A percentile compares a stretch with the other conserved stretches of the same genome.
Conservation (phyloP, 2,329 filamentous ascomycete genomes). For the Hypoxylon sp. region DNA sequence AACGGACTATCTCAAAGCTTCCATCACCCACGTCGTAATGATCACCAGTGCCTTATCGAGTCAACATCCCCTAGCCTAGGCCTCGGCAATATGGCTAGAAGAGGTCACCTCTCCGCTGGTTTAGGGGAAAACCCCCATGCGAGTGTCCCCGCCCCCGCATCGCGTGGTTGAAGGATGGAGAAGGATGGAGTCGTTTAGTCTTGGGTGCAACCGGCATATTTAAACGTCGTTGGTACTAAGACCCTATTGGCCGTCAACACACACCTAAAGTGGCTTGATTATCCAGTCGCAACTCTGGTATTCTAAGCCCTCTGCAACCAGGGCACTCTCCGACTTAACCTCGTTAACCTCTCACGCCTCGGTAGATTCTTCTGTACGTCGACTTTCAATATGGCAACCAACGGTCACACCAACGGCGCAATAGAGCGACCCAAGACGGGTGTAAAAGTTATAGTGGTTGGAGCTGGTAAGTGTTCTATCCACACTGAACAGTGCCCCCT, state of each 20-base stretch:
- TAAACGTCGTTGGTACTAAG: conserved; percentile 31
- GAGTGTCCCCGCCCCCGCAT: conserved; percentile 41
- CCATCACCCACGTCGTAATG: conserved; percentile 15
- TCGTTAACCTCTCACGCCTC: conserved; percentile 13
- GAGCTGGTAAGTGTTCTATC: conserved; percentile 58
- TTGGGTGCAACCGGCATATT: conserved; percentile 43
- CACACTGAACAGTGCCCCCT: background rate
- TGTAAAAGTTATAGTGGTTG: conserved; percentile 68
- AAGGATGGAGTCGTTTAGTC: conserved; percentile 29
- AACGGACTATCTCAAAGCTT: conserved; percentile 31
- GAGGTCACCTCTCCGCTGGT: conserved; percentile 14
- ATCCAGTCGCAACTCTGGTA: conserved; percentile 27
- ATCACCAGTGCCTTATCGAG: conserved; percentile 22
- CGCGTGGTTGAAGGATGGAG: conserved; percentile 27
- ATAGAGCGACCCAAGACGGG: conserved; percentile 58
- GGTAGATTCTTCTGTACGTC: conserved; percentile 22
- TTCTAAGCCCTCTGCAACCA: conserved; percentile 28
- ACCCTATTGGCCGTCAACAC: conserved; percentile 35
- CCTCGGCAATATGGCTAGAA: conserved; percentile 27
- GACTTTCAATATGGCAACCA: conserved; percentile 43
- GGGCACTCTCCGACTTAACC: conserved; percentile 26
- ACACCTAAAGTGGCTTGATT: conserved; percentile 33
- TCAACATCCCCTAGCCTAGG: conserved; percentile 17
- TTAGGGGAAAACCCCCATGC: conserved; percentile 28
- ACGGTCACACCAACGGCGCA: conserved; percentile 39